A percentile compares a stretch with the other conserved stretches of the same genome.
Evolutionary conservation across 306 rosid species (phyloP).

Genomic region (Calophaca sinica): DNA sequence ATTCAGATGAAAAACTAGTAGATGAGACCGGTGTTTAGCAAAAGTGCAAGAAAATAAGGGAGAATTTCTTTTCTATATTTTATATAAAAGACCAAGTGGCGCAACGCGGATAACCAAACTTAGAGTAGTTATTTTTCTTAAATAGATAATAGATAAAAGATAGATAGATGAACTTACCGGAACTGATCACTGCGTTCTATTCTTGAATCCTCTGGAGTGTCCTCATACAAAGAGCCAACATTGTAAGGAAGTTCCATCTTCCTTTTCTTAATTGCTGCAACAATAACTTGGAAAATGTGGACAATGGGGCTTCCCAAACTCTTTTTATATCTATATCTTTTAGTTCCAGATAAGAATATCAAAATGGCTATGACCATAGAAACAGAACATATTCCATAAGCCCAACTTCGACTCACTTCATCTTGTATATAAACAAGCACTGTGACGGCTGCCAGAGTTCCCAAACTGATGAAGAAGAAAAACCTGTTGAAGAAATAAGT

Average conservation of each 20-base stretch:
- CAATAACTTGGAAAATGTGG: constrained; percentile 78
- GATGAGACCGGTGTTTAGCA: no score
- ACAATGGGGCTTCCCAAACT: constrained; percentile 87
- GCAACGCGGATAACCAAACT: no score
- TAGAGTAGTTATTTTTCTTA: no score
- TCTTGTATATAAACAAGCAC: constrained; percentile 90
- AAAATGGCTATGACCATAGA: constrained; percentile 65
- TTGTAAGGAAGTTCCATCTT: constrained; percentile 60
- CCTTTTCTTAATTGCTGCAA: constrained; percentile 70
- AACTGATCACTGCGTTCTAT: constrained; percentile 71
- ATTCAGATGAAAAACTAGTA: not conserved
- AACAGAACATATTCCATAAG: constrained; percentile 81
- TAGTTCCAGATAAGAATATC: constrained; percentile 67
- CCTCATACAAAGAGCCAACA: constrained; percentile 63
- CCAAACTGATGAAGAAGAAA: constrained; percentile 78
- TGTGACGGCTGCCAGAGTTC: constrained; percentile 86
- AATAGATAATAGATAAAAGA: no score
- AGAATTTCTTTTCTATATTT: no score
- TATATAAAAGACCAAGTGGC: no score
- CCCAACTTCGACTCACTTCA: constrained; percentile 84
- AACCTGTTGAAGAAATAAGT: constrained; percentile 86
- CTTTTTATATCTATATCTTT: constrained; percentile 72
- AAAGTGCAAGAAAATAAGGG: no score
- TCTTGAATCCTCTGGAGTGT: constrained; percentile 70
- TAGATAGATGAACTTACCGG: constrained; percentile 43